Evolutionary conservation across 1,284 basidiomycete genomes (phyloP).

Genomic region (Ganoderma sp.): DNA sequence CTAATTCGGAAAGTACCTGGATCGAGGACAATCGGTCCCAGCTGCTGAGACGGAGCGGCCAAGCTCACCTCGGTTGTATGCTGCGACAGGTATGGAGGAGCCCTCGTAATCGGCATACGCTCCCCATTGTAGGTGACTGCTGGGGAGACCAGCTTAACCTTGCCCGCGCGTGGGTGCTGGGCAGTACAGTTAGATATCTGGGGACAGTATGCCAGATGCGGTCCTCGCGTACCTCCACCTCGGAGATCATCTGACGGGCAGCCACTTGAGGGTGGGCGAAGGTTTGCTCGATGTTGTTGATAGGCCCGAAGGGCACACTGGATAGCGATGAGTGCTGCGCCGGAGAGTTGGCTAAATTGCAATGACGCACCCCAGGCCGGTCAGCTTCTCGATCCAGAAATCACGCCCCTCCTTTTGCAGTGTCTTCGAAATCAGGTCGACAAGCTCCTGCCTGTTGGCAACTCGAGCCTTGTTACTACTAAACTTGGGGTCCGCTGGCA

Average conservation of each 20-base stretch:
- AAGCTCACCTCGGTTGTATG: slow-evolving; percentile 76
- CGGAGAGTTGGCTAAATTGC: background rate
- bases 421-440: slow-evolving; percentile 72
- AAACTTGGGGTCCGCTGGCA: slow-evolving; percentile 68
- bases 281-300: slow-evolving; percentile 91
- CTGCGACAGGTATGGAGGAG: slow-evolving; percentile 86
- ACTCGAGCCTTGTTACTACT: slow-evolving; percentile 80
- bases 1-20: slow-evolving; percentile 74
- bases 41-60: background rate
- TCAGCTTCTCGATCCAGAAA: slow-evolving; percentile 78
- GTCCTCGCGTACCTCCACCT: slow-evolving; percentile 60
- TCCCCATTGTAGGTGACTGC: slow-evolving; percentile 88
- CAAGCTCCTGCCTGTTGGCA: slow-evolving; percentile 72
- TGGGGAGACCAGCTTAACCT: slow-evolving; percentile 85
- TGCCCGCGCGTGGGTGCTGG: slow-evolving; percentile 60
- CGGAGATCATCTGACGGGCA: slow-evolving; percentile 64
- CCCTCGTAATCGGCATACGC: slow-evolving; percentile 74
- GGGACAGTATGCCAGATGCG: slow-evolving; percentile 25
- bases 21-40: slow-evolving; percentile 7
- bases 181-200: slow-evolving; percentile 1
- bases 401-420: slow-evolving; percentile 64
- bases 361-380: slow-evolving; percentile 68
- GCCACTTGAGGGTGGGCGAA: slow-evolving; percentile 91
- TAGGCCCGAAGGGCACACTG: slow-evolving; percentile 86
- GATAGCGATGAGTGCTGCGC: background rate